Percentiles rank a stretch among this genome's conserved stretches.
Evolutionary conservation across 176 grass and related monocot genomes (phyloP).

Genomic region (Pontederia paniculata): DNA sequence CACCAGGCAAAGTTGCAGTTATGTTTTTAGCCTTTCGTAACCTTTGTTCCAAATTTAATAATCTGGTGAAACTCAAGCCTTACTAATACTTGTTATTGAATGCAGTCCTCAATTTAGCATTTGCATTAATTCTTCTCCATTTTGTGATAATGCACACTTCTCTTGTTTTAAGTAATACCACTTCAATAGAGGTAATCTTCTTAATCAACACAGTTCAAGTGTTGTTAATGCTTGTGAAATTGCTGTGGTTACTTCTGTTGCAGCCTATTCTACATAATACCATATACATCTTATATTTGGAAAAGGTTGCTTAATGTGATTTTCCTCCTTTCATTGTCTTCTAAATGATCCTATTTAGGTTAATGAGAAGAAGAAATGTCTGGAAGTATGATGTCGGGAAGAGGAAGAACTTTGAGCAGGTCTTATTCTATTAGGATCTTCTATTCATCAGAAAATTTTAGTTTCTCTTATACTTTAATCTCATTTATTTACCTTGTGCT

Average conservation of each 20-base stretch:
- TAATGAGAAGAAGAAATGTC: conserved; percentile 48
- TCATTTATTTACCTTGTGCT: conserved; percentile 2
- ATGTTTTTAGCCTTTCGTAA: conserved; percentile 78
- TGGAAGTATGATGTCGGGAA: conserved; percentile 79
- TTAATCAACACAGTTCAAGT: background rate
- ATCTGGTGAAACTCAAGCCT: conserved; percentile 9
- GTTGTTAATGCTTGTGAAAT: background rate
- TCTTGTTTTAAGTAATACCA: conserved; percentile 56
- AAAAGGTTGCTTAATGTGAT: background rate
- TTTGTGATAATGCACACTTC: conserved; percentile 60
- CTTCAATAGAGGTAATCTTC: conserved; percentile 65
- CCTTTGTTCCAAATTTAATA: conserved; percentile 7
- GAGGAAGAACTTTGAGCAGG: conserved; percentile 78
- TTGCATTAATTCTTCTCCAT: conserved; percentile 70
- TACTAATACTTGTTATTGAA: conserved; percentile 23
- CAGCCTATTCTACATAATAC: background rate
- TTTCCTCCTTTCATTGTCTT: conserved; percentile 4
- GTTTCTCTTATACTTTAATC: conserved; percentile 1
- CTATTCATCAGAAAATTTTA: background rate
- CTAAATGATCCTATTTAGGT: conserved; percentile 30
- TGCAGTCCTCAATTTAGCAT: conserved; percentile 82
- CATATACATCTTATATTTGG: background rate
- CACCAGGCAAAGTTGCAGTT: conserved; percentile 49
- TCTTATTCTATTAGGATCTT: conserved; percentile 10
- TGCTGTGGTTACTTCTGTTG: background rate